Conservation (phyloP, 1,139 yeast species). For the Wickerhamomyces sp. region DNA sequence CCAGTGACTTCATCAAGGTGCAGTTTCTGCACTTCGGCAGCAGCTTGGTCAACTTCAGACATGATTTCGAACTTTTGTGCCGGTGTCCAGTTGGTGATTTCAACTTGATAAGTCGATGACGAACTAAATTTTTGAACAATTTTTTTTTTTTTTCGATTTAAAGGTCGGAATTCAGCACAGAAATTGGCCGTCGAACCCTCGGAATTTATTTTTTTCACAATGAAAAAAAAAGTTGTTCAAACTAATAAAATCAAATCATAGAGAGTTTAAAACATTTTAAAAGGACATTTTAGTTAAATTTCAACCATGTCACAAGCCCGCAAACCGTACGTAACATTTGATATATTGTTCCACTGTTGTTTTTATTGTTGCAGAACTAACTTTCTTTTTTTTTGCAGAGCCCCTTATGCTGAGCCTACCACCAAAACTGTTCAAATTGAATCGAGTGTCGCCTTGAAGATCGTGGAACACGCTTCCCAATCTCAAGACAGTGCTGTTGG, state of each 20-base stretch:
- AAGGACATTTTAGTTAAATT: not conserved
- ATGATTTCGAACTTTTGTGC: too few relatives aligned
- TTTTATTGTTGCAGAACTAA: not conserved
- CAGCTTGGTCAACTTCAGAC: slow-evolving; percentile 46
- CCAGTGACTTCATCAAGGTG: slow-evolving; percentile 90
- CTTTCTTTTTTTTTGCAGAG: not conserved
- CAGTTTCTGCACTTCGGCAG: slow-evolving; percentile 83
- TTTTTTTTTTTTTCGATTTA: not conserved
- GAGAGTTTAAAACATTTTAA: not conserved
- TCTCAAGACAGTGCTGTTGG: slow-evolving; percentile 62
- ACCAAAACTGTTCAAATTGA: slow-evolving; percentile 32
- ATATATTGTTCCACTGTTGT: not conserved
- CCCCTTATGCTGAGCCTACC: slow-evolving; percentile 31
- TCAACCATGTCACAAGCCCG: not conserved
- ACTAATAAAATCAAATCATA: not conserved
- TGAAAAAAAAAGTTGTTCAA: not conserved
- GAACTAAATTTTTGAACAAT: not conserved
- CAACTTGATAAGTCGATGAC: too few relatives aligned
- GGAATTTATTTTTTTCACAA: too few relatives aligned
- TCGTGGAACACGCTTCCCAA: slow-evolving; percentile 71
- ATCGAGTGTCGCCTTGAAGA: slow-evolving; percentile 48
- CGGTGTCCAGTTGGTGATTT: too few relatives aligned
- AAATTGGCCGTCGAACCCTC: too few relatives aligned
- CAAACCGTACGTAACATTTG: slow-evolving; percentile 1
- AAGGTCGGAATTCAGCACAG: not conserved